Evolutionary conservation across 163 green algal genomes (phyloP), one percentile per base, ranked within the genome.

Genomic region (Trebouxia gelatinosa): DNA sequence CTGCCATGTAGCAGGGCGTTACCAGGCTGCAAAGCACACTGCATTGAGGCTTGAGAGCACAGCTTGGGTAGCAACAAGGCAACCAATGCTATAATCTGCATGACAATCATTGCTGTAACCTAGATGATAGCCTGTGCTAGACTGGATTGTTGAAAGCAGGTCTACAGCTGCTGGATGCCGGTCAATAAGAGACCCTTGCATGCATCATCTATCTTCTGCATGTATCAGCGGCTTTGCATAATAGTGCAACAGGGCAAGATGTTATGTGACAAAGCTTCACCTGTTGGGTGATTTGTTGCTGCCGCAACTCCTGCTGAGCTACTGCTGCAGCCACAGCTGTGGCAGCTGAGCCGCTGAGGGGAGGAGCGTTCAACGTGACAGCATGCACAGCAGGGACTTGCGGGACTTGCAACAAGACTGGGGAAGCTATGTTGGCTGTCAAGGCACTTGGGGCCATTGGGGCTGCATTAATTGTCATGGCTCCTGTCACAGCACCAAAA

Each of bases 261-360:
- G 57, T 32, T 11, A 37, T 66, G 6, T 32, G n/a, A 66, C 57
- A 66, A 32, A 37, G n/a, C 17, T 66, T 29, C 57, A 17, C 11
- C 6, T 9, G 13, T 29, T 37, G n/a, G 57, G 9, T 17, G n/a
- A 32, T 37, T 29, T 75, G 66, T 26, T 39, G 54, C 37, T 51
- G 48, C 46, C 17, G 71, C 81, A 59, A 34, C 39, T 35, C 51
- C 67, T 39, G 61, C 66, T 35, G 40, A 46, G 62, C 81, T 3
- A 70, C 66, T 11, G 81, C 75, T 46, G 51, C 51, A 31, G n/a
- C 76, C 23, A 43, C 34, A 58, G 75, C 40, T 70, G 38, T 66
- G 40, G 66, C 64, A 72, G 46, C 21, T 51, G 68, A 59, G 39
- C 68, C 34, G 23, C 31, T 0, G 32, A 62, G 6, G 32, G 9